A percentile compares a stretch with the other conserved stretches of the same genome.
Evolutionary conservation across 805 yeast genomes (phyloP).

Genomic region (Sporopachydermia quercuum): DNA sequence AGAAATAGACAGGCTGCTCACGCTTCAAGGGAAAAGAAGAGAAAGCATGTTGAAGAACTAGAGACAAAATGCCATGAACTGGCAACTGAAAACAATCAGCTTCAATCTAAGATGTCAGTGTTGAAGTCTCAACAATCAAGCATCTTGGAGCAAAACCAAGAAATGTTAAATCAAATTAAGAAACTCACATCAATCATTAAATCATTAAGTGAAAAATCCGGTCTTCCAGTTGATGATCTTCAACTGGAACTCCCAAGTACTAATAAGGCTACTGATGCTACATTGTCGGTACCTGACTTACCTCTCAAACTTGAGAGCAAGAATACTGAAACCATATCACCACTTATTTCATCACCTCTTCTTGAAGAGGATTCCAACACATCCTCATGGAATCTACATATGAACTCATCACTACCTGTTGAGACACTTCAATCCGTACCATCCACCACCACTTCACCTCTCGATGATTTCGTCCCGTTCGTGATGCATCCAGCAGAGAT

Average conservation of each 20-base stretch:
- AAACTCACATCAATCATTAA: not conserved
- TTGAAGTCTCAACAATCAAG: not conserved
- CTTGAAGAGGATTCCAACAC: not conserved
- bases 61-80: conserved; percentile 34
- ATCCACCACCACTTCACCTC: not conserved
- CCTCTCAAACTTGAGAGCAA: too few relatives aligned
- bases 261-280: not conserved
- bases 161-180: not conserved
- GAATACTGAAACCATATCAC: not conserved
- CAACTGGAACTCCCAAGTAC: not conserved
- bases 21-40: conserved; percentile 91
- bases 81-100: conserved; percentile 13
- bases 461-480: conserved; percentile 1
- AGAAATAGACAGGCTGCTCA: conserved; percentile 96
- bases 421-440: not conserved
- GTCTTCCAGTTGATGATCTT: not conserved
- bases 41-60: conserved; percentile 76
- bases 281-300: not conserved
- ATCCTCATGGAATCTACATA: not conserved
- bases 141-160: not conserved
- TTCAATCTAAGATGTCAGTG: conserved; percentile 5
- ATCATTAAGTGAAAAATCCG: not conserved
- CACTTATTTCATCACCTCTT: not conserved
- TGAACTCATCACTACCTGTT: not conserved
- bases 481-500: conserved; percentile 1